Percentiles rank a stretch among this genome's conserved stretches.
Conservation (phyloP, 208 protist species). For the Porcisia deanei region DNA sequence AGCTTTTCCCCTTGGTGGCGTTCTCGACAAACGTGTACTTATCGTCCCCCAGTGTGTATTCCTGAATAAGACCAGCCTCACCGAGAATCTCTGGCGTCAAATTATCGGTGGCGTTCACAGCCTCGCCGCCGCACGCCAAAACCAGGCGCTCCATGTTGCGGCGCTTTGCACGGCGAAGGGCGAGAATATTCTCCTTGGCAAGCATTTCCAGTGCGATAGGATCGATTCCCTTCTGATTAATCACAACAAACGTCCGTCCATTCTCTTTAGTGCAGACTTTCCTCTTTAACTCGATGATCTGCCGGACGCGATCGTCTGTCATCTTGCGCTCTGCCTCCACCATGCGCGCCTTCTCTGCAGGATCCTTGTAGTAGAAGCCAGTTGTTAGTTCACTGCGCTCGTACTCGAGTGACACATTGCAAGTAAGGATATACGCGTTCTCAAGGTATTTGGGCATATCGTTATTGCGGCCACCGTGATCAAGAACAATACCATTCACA, state of each 20-base stretch:
- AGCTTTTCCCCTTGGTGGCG: constrained; percentile 95
- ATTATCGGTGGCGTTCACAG: constrained; percentile 99
- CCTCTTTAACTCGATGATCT: constrained; percentile 99
- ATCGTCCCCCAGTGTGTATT: constrained; percentile 98
- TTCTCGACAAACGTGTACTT: constrained; percentile 99
- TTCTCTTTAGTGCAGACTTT: constrained; percentile 94
- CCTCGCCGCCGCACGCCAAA: constrained; percentile 97
- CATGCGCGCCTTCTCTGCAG: constrained; percentile 97
- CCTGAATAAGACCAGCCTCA: constrained; percentile 97
- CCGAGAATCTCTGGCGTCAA: constrained; percentile 94
- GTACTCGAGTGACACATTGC: constrained; percentile 99
- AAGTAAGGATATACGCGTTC: constrained; percentile 99
- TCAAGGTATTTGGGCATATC: constrained; percentile 98
- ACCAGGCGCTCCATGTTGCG: constrained; percentile 99
- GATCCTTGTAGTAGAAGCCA: constrained; percentile 97
- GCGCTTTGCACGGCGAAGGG: constrained; percentile 98
- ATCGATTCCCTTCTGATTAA: constrained; percentile 99
- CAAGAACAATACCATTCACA: constrained; percentile 99
- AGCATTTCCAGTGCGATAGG: constrained; percentile 99
- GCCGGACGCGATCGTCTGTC: constrained; percentile 96
- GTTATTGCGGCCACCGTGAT: constrained; percentile 99
- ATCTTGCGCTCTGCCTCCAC: constrained; percentile 97
- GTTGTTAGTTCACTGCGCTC: constrained; percentile 99
- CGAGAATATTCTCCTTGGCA: constrained; percentile 98
- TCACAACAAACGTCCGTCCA: constrained; percentile 97